Conservation (phyloP, 306 rosid species). For the Elaeagnus macrophylla region DNA sequence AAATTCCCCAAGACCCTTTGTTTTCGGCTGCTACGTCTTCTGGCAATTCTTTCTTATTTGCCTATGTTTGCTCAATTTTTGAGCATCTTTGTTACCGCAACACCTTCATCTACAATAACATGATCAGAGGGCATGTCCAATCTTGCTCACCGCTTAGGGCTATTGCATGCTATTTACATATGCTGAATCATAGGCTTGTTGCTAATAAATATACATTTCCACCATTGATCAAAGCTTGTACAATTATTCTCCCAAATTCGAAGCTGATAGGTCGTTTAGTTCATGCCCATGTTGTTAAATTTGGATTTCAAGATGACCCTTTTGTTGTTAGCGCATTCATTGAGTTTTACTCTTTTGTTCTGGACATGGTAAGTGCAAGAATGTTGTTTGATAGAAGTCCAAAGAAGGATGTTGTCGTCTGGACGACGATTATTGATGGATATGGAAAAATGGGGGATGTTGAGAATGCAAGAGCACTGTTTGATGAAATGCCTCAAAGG, state of each 20-base stretch:
- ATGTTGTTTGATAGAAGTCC: conserved; percentile 38
- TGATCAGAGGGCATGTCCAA: conserved; percentile 53
- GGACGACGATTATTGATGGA: conserved; percentile 76
- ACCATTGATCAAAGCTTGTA: conserved; percentile 60
- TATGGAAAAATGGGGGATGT: conserved; percentile 64
- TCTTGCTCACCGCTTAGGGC: conserved; percentile 29
- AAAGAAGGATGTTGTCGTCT: conserved; percentile 58
- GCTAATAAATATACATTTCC: conserved; percentile 78
- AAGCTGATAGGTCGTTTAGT: conserved; percentile 34
- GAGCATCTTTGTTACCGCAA: conserved; percentile 37
- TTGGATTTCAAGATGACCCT: conserved; percentile 45
- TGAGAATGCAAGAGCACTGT: conserved; percentile 49
- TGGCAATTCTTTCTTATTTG: conserved; percentile 22
- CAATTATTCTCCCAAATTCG: conserved; percentile 17
- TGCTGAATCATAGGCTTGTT: conserved; percentile 42
- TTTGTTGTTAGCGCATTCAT: conserved; percentile 48
- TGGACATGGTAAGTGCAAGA: conserved; percentile 31
- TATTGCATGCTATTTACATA: conserved; percentile 36
- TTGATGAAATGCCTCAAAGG: conserved; percentile 66
- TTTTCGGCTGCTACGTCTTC: conserved; percentile 46
- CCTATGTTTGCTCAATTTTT: conserved; percentile 55
- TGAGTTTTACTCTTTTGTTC: conserved; percentile 37
- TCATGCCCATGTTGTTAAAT: conserved; percentile 51
- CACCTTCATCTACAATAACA: conserved; percentile 58
- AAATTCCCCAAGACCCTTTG: conserved; percentile 33